These are phyloP conservation scores for Peziza echinospora DNA, from an alignment of 495 filamentous ascomycete genomes.

Conservation along the genomic window DNA sequence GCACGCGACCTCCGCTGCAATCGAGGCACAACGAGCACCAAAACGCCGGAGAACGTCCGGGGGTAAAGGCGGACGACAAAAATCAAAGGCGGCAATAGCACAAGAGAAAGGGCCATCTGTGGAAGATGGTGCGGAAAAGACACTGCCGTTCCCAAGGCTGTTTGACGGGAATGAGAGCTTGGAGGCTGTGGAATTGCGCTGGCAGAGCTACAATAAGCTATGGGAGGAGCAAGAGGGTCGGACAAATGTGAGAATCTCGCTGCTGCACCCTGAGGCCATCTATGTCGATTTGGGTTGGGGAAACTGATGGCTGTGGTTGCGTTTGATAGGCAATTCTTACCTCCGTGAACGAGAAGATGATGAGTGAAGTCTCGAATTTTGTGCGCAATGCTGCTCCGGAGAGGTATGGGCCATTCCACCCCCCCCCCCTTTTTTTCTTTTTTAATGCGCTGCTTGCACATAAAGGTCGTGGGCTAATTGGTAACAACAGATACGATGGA, in stretches of 20 bases:
- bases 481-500: slow-evolving; percentile 22
- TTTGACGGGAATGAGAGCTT: slow-evolving; percentile 38
- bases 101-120: slow-evolving; percentile 11
- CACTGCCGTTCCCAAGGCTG: slow-evolving; percentile 32
- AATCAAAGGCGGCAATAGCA: slow-evolving; percentile 25
- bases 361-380: slow-evolving; percentile 45
- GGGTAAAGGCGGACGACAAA: slow-evolving; percentile 8
- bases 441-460: no score
- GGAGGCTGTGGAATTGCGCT: slow-evolving; percentile 31
- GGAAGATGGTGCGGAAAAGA: slow-evolving; percentile 4
- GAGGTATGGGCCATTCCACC: slow-evolving; percentile 18
- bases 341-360: slow-evolving; percentile 37
- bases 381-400: slow-evolving; percentile 30
- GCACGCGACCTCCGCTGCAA: slow-evolving; percentile 16
- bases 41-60: slow-evolving; percentile 32
- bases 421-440: no score
- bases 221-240: slow-evolving; percentile 48
- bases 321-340: slow-evolving; percentile 36
- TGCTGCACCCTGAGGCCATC: background rate
- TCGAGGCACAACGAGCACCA: slow-evolving; percentile 29
- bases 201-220: slow-evolving; percentile 37
- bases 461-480: slow-evolving; percentile 8
- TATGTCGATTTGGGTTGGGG: background rate
- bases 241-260: slow-evolving; percentile 37
- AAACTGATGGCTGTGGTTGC: background rate